Evolutionary conservation across 2,329 filamentous ascomycete genomes (phyloP).

Genomic region (Tolypocladium endophyticum): DNA sequence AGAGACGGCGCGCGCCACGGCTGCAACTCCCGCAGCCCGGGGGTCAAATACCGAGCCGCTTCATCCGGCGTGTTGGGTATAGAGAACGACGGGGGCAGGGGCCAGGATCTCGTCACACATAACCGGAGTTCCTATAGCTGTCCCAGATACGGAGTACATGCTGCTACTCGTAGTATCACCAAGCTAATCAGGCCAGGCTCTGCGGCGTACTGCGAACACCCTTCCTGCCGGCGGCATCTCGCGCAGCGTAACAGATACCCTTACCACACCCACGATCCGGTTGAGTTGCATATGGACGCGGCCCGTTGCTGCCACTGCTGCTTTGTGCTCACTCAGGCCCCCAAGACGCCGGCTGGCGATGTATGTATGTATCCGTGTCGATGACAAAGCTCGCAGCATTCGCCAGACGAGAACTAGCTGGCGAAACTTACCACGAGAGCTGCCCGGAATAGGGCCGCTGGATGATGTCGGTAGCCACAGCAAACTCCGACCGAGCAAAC

Average conservation of each 20-base stretch:
- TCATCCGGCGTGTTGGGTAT: slow-evolving; percentile 6
- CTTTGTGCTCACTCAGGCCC: background rate
- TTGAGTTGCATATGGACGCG: background rate
- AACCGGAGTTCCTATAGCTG: slow-evolving; percentile 1
- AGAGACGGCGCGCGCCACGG: background rate
- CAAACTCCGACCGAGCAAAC: slow-evolving; percentile 1
- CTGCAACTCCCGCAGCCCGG: background rate
- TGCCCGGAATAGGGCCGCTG: background rate
- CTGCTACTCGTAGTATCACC: background rate
- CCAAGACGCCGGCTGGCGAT: background rate
- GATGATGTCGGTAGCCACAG: background rate
- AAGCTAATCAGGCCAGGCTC: background rate
- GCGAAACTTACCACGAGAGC: background rate
- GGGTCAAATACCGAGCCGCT: slow-evolving; percentile 4
- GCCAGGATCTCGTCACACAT: background rate
- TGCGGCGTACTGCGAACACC: slow-evolving; percentile 8
- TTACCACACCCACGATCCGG: slow-evolving; percentile 1
- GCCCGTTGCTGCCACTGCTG: background rate
- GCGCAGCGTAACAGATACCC: background rate
- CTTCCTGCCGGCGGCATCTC: slow-evolving; percentile 4
- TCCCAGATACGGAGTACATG: background rate
- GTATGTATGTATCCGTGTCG: slow-evolving; percentile 1
- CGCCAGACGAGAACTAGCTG: background rate
- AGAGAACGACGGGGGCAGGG: background rate
- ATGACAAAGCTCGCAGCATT: slow-evolving; percentile 6